Evolutionary conservation across 345 rosid genomes (phyloP).

Genomic region (Bruguiera gymnorhiza): DNA sequence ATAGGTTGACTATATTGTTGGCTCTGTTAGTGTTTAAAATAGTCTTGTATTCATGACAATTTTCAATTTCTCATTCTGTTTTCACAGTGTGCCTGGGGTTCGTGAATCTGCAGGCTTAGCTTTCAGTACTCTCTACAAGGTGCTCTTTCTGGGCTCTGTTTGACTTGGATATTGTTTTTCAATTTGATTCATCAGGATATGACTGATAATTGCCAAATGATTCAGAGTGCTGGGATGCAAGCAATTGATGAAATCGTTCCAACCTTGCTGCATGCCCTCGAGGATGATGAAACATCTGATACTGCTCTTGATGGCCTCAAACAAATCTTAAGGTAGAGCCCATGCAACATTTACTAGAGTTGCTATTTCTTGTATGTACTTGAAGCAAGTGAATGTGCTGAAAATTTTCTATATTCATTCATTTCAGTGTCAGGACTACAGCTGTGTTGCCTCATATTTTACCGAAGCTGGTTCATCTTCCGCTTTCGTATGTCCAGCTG

Average conservation of each 20-base stretch:
- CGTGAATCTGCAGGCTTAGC: constrained; percentile 98
- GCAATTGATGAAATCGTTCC: constrained; percentile 99
- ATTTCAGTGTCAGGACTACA: constrained; percentile 86
- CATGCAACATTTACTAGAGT: neutral
- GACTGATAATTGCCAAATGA: neutral
- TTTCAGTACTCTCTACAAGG: constrained; percentile 97
- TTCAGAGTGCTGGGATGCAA: constrained; percentile 97
- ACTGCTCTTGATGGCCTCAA: constrained; percentile 96
- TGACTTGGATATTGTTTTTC: constrained; percentile 4
- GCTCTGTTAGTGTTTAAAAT: constrained; percentile 7
- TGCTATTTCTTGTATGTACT: neutral
- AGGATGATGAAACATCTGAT: constrained; percentile 84
- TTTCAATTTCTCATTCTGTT: constrained; percentile 6
- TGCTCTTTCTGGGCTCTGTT: constrained; percentile 22
- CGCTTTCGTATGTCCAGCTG: constrained; percentile 77
- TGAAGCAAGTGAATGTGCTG: too few species aligned
- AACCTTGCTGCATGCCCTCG: constrained; percentile 85
- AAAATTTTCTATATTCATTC: constrained; percentile 15
- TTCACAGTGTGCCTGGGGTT: constrained; percentile 68
- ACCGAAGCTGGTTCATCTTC: constrained; percentile 87
- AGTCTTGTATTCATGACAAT: neutral
- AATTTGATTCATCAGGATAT: neutral
- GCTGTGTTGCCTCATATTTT: constrained; percentile 97
- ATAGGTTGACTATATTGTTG: constrained; percentile 49
- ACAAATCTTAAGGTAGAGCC: constrained; percentile 75